phyloP scores from a whole-genome alignment of 495 filamentous ascomycete genomes.

The Lophium mytilinum region DNA sequence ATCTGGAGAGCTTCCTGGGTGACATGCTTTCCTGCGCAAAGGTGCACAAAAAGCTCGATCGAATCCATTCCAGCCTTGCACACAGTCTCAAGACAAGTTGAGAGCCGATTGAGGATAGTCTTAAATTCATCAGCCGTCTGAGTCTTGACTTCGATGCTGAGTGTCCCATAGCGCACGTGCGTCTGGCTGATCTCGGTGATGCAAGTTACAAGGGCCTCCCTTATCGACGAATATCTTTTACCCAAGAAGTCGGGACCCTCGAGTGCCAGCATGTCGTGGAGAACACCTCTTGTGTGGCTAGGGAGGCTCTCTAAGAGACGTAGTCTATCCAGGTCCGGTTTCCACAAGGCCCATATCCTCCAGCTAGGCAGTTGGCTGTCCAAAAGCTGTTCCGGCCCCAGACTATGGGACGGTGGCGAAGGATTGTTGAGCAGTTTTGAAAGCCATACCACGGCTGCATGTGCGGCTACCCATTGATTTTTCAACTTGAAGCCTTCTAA shows the following conservation, averaged over 20 bases:
- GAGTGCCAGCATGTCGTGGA: conserved; percentile 13
- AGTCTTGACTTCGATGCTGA: conserved; percentile 10
- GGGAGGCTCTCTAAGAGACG: conserved; percentile 6
- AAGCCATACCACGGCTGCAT: conserved; percentile 8
- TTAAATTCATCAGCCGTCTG: conserved; percentile 7
- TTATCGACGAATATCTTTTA: conserved; percentile 6
- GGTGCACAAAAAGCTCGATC: conserved; percentile 17
- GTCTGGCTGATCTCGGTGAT: background rate
- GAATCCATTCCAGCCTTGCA: background rate
- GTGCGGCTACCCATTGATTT: conserved; percentile 10
- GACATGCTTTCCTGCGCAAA: conserved; percentile 5
- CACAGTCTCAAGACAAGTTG: background rate
- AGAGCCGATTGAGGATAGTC: conserved; percentile 1
- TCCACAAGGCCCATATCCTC: conserved; percentile 20
- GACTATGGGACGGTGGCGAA: background rate
- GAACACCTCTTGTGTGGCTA: background rate
- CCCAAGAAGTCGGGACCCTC: conserved; percentile 23
- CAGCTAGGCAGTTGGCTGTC: conserved; percentile 14
- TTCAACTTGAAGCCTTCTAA: conserved; percentile 17
- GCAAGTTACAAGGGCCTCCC: conserved; percentile 8
- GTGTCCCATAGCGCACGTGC: background rate
- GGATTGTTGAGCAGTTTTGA: conserved; percentile 1
- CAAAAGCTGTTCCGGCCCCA: conserved; percentile 8
- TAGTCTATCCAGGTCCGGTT: conserved; percentile 8
- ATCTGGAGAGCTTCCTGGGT: conserved; percentile 8